Conservation (phyloP, 768 basidiomycete genomes). For the Coprinopsis cinerea region DNA sequence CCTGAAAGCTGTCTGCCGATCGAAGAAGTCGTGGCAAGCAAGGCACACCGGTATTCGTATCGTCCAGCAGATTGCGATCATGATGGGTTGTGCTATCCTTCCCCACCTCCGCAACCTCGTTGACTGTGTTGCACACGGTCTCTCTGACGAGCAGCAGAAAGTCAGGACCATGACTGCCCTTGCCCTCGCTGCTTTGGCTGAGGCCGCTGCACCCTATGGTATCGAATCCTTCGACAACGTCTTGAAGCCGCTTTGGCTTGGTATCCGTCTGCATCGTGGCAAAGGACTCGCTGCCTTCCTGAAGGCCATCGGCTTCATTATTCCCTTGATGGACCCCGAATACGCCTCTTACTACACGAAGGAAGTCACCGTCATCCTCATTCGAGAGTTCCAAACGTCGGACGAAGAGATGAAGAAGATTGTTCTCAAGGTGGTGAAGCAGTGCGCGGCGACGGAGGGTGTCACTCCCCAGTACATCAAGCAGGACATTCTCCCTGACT, state of each 20-base stretch:
- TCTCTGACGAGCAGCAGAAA: conserved; percentile 94
- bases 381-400: conserved; percentile 97
- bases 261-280: conserved; percentile 91
- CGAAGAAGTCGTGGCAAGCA: conserved; percentile 99
- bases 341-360: conserved; percentile 99
- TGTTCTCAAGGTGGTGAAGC: conserved; percentile 97
- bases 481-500: conserved; percentile 96
- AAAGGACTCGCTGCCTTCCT: conserved; percentile 93
- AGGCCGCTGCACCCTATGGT: conserved; percentile 96
- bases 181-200: conserved; percentile 88
- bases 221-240: conserved; percentile 99
- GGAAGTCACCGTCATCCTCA: conserved; percentile 94
- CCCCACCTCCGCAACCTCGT: conserved; percentile 96
- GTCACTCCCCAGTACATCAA: conserved; percentile 95
- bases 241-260: conserved; percentile 88
- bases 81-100: conserved; percentile 99
- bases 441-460: conserved; percentile 97
- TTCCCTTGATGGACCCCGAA: conserved; percentile 99
- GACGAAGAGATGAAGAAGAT: conserved; percentile 99
- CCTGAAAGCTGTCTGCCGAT: conserved; percentile 96
- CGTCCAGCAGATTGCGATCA: conserved; percentile 98
- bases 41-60: conserved; percentile 99
- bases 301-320: conserved; percentile 98
- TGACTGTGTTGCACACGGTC: conserved; percentile 89
- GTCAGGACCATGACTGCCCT: conserved; percentile 95